Percentiles rank a stretch among this genome's conserved stretches.
Evolutionary conservation across 768 basidiomycete genomes (phyloP).

Genomic region (Calvatia gigantea): DNA sequence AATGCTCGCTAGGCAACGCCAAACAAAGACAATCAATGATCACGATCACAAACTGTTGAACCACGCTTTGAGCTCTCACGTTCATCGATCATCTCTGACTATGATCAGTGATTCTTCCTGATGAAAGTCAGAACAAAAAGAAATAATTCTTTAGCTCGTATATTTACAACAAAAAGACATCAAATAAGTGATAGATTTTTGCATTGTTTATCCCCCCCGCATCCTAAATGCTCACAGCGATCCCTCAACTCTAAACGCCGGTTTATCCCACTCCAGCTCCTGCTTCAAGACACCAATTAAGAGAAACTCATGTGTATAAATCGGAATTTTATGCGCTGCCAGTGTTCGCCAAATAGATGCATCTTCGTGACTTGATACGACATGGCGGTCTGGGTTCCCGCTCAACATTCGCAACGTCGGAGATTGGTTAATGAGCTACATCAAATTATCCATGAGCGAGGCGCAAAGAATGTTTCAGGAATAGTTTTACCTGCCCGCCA

Average conservation of each 20-base stretch:
- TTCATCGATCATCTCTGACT: too few relatives aligned
- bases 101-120: too few relatives aligned
- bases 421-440: slow-evolving; percentile 39
- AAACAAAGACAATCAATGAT: neutral
- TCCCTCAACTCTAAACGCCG: slow-evolving; percentile 27
- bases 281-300: slow-evolving; percentile 64
- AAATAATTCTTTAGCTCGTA: too few relatives aligned
- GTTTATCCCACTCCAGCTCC: slow-evolving; percentile 59
- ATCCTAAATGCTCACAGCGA: neutral
- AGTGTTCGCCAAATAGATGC: slow-evolving; percentile 64
- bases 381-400: slow-evolving; percentile 46
- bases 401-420: slow-evolving; percentile 56
- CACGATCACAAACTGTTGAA: neutral
- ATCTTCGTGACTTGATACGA: slow-evolving; percentile 69
- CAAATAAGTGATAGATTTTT: neutral
- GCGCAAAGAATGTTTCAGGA: slow-evolving; percentile 1
- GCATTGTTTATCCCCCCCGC: too few relatives aligned
- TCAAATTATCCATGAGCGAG: neutral
- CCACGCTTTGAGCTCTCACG: neutral
- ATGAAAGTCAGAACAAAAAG: too few relatives aligned
- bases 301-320: slow-evolving; percentile 72
- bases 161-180: neutral
- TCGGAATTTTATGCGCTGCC: slow-evolving; percentile 37
- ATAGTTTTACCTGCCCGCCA: slow-evolving; percentile 61
- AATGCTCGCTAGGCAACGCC: neutral